Percentiles rank a stretch among this genome's conserved stretches.
Conservation (phyloP, 352 stramenopile genomes). For the Pythium monospermum region DNA sequence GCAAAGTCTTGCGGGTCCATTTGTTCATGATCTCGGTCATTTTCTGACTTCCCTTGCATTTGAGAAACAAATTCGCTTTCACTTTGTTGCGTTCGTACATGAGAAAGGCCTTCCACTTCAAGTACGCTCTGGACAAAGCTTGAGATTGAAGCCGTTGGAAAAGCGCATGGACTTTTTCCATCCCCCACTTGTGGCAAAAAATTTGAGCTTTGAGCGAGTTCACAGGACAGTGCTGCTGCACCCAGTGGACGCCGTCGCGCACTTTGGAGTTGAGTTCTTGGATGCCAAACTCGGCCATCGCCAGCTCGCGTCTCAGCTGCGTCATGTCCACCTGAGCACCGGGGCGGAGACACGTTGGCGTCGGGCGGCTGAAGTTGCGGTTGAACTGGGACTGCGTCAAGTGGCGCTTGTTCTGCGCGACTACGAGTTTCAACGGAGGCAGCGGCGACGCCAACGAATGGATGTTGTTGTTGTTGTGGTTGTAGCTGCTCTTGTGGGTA, state of each 20-base stretch:
- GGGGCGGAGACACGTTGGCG: constrained; percentile 51
- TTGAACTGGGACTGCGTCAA: constrained; percentile 42
- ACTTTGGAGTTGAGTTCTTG: constrained; percentile 70
- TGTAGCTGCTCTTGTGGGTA: too few species aligned
- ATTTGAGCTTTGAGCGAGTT: constrained; percentile 75
- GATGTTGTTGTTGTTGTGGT: too few species aligned
- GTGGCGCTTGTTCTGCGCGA: constrained; percentile 43
- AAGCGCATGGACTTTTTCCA: constrained; percentile 80
- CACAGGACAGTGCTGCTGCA: constrained; percentile 80
- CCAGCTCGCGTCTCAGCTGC: constrained; percentile 66
- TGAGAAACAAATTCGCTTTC: constrained; percentile 75
- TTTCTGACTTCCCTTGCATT: constrained; percentile 76
- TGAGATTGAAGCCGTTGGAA: constrained; percentile 63
- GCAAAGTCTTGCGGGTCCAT: constrained; percentile 49
- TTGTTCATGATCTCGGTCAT: constrained; percentile 60
- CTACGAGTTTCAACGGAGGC: constrained; percentile 55
- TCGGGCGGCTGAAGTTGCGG: constrained; percentile 39
- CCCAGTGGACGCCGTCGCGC: constrained; percentile 80
- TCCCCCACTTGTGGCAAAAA: constrained; percentile 81
- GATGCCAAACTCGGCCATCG: constrained; percentile 71
- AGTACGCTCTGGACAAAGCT: constrained; percentile 55
- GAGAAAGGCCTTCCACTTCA: constrained; percentile 65
- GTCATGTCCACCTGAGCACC: constrained; percentile 45
- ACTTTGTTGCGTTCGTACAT: constrained; percentile 74
- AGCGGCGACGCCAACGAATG: constrained; percentile 22